These are phyloP conservation scores for Candida loeiensis DNA, from an alignment of 805 yeast genomes.

Conservation along the genomic window DNA sequence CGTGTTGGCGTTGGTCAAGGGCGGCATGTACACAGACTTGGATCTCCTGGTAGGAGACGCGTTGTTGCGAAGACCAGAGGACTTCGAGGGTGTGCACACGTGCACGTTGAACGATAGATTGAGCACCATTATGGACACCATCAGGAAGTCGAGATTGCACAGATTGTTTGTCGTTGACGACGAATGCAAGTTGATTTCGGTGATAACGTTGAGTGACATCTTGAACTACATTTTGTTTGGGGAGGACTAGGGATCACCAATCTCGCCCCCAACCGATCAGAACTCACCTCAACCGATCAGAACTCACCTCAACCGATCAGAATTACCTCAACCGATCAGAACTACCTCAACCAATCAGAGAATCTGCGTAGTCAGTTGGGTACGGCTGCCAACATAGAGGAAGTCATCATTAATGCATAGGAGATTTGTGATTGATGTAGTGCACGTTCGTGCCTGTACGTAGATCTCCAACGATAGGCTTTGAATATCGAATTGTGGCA, in stretches of 20 bases:
- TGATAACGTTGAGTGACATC: constrained; percentile 88
- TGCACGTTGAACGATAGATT: constrained; percentile 85
- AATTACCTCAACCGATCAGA: too few relatives aligned
- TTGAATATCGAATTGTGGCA: too few relatives aligned
- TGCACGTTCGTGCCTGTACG: too few relatives aligned
- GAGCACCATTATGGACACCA: constrained; percentile 88
- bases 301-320: too few relatives aligned
- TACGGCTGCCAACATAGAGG: too few relatives aligned
- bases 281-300: too few relatives aligned
- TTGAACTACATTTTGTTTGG: constrained; percentile 76
- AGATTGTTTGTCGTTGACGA: constrained; percentile 89
- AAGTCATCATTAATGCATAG: too few relatives aligned
- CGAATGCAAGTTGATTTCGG: constrained; percentile 72
- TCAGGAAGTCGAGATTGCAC: constrained; percentile 85
- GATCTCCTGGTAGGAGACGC: constrained; percentile 95
- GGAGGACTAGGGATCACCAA: constrained; percentile 30
- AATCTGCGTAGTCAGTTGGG: too few relatives aligned
- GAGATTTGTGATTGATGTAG: too few relatives aligned
- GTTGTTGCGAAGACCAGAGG: constrained; percentile 86
- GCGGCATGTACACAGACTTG: constrained; percentile 88
- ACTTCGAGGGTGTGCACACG: constrained; percentile 96
- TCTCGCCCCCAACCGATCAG: too few relatives aligned
- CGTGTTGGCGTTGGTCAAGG: constrained; percentile 86
- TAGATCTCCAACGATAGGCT: too few relatives aligned
- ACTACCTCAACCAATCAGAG: too few relatives aligned